These are phyloP conservation scores for Phlegmacium glaucopus DNA, from an alignment of 768 basidiomycete species.

Conservation along the genomic window DNA sequence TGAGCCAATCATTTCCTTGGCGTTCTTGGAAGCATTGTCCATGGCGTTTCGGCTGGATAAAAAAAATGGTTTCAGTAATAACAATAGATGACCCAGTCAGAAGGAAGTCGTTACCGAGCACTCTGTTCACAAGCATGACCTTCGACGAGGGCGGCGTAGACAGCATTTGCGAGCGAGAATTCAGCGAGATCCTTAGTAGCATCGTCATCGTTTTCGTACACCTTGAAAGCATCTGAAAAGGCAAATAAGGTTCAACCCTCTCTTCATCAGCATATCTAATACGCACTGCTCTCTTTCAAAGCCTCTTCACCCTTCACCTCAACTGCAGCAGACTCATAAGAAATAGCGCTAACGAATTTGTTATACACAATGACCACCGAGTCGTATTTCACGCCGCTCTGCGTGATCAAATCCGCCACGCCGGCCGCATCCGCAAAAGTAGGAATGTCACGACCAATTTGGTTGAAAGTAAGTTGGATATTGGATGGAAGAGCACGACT, in stretches of 20 bases:
- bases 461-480: constrained; percentile 88
- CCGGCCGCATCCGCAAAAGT: constrained; percentile 95
- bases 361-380: constrained; percentile 79
- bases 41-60: constrained; percentile 85
- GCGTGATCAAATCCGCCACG: constrained; percentile 89
- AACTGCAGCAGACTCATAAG: constrained; percentile 77
- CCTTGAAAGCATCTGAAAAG: constrained; percentile 76
- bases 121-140: constrained; percentile 94
- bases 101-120: constrained; percentile 62
- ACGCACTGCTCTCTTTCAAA: constrained; percentile 78
- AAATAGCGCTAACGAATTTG: constrained; percentile 84
- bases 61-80: constrained; percentile 6
- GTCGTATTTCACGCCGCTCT: constrained; percentile 84
- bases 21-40: constrained; percentile 99
- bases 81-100: neutral
- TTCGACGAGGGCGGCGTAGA: constrained; percentile 92
- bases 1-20: constrained; percentile 83
- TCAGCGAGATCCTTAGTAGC: constrained; percentile 90
- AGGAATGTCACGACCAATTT: constrained; percentile 96
- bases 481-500: constrained; percentile 59
- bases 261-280: too few species aligned
- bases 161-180: constrained; percentile 94
- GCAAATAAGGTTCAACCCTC: neutral
- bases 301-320: constrained; percentile 81
- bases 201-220: constrained; percentile 98